A percentile compares a stretch with the other conserved stretches of the same genome.
These are phyloP conservation scores for Lolium multiflorum DNA, from an alignment of 176 grass and related monocot genomes.

Conservation along the genomic window DNA sequence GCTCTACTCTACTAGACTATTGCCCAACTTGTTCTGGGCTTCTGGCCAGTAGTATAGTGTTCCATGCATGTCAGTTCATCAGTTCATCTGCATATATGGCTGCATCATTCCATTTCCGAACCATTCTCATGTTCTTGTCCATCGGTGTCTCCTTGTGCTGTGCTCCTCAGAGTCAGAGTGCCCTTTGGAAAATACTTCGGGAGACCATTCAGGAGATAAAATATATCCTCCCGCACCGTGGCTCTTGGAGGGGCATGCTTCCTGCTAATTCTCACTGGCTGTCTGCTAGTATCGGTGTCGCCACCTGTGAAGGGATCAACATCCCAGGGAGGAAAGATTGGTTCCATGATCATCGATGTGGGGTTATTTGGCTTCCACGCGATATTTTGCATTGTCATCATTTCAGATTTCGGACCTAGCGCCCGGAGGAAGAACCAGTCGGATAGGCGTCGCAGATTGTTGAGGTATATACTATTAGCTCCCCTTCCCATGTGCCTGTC, in stretches of 20 bases:
- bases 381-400: background rate
- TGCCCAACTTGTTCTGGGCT: no score
- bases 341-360: background rate
- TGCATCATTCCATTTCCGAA: no score
- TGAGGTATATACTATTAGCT: constrained; percentile 16
- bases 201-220: background rate
- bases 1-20: no score
- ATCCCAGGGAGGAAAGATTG: background rate
- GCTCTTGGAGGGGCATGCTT: background rate
- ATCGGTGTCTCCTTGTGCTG: background rate
- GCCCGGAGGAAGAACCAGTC: background rate
- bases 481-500: background rate
- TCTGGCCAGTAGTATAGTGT: no score
- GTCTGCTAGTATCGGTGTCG: background rate
- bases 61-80: no score
- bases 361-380: background rate
- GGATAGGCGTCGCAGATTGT: background rate
- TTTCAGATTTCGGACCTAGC: no score
- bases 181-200: no score
- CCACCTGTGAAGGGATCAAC: background rate
- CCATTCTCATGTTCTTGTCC: no score
- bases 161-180: background rate
- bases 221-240: no score
- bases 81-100: no score
- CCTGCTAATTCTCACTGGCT: background rate